A percentile compares a stretch with the other conserved stretches of the same genome.
Evolutionary conservation across 805 yeast genomes (phyloP).

Genomic region (Ogataea chonburiensis): DNA sequence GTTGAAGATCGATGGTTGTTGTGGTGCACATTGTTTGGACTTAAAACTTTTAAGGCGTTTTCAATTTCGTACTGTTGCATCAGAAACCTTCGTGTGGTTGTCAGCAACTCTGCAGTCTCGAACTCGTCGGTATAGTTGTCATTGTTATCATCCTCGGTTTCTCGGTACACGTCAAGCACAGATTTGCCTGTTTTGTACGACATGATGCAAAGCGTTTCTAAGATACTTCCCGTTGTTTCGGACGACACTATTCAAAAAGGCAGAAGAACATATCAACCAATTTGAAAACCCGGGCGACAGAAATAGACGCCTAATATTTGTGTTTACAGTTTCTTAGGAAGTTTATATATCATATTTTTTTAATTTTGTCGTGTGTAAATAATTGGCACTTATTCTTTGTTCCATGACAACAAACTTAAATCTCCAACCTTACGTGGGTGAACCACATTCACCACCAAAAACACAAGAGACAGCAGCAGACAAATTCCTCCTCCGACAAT

Average conservation of each 20-base stretch:
- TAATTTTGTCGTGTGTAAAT: conserved; percentile 1
- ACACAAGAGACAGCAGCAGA: conserved; percentile 50
- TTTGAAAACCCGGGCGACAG: conserved; percentile 7
- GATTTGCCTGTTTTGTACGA: conserved; percentile 6
- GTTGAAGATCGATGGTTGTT: conserved; percentile 14
- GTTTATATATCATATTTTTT: conserved; percentile 9
- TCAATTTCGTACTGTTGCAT: conserved; percentile 10
- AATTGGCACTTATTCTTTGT: conserved; percentile 40
- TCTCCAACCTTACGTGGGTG: conserved; percentile 75
- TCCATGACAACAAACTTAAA: conserved; percentile 70
- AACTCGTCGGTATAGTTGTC: conserved; percentile 14
- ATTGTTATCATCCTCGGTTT: conserved; percentile 12
- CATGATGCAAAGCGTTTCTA: conserved; percentile 12
- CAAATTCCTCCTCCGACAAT: conserved; percentile 74
- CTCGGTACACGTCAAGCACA: conserved; percentile 10
- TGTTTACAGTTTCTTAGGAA: conserved; percentile 1
- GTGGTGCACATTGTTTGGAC: conserved; percentile 16
- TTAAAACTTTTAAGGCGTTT: conserved; percentile 10
- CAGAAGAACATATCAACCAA: conserved; percentile 6
- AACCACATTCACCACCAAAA: conserved; percentile 54
- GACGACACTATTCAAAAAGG: conserved; percentile 6
- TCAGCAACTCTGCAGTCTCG: conserved; percentile 8
- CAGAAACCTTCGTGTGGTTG: conserved; percentile 11
- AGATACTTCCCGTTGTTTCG: conserved; percentile 3
- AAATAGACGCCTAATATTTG: conserved; percentile 4